phyloP scores from a whole-genome alignment of 2,329 filamentous ascomycete species.

The Trichoderma breve region DNA sequence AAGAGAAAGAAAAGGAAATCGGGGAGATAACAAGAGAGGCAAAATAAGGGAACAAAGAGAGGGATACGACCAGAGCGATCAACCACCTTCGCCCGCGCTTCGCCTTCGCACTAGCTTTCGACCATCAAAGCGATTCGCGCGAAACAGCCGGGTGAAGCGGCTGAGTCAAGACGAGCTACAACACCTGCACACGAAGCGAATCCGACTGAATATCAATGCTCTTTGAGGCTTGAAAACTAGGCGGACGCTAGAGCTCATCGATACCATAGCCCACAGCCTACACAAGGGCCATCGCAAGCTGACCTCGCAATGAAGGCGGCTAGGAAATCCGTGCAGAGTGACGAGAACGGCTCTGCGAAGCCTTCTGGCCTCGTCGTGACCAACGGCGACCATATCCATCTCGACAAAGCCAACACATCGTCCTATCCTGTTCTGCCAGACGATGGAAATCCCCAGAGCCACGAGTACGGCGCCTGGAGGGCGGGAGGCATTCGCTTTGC shows the following conservation, averaged over 20 bases:
- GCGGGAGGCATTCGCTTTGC: slow-evolving; percentile 73
- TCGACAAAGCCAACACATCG: neutral
- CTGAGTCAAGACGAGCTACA: neutral
- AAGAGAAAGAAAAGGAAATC: neutral
- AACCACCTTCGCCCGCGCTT: neutral
- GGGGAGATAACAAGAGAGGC: neutral
- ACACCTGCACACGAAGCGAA: neutral
- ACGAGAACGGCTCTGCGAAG: neutral
- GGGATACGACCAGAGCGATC: neutral
- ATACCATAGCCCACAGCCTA: neutral
- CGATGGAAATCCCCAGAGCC: slow-evolving; percentile 21
- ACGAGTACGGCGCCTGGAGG: slow-evolving; percentile 35
- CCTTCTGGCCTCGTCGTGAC: neutral
- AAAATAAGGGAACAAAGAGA: neutral
- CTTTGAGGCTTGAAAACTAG: neutral
- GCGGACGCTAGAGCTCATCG: neutral
- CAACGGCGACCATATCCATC: slow-evolving; percentile 12
- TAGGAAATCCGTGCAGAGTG: neutral
- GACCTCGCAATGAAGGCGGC: neutral
- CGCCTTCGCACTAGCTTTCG: neutral
- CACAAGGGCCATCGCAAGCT: neutral
- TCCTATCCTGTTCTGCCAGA: slow-evolving; percentile 32
- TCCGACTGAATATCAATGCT: neutral
- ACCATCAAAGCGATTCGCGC: neutral
- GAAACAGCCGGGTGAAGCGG: neutral